Percentiles rank a stretch among this genome's conserved stretches.
Evolutionary conservation across 345 rosid species (phyloP).

Genomic region (Excoecaria cochinchinensis): DNA sequence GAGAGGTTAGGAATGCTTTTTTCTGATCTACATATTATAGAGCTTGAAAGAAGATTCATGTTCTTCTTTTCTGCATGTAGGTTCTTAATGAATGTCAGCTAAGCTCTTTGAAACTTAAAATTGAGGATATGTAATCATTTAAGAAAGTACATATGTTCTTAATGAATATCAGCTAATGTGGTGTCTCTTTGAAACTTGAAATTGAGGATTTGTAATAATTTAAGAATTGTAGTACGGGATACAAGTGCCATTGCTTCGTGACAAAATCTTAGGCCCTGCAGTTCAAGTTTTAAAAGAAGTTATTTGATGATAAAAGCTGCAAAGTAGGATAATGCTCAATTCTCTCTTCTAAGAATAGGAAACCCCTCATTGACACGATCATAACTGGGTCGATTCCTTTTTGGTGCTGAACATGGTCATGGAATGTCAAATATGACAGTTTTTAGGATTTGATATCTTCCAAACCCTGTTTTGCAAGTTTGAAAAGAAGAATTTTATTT

Average conservation of each 20-base stretch:
- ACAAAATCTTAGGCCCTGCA: not conserved
- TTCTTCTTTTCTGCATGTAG: not conserved
- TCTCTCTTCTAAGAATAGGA: not conserved
- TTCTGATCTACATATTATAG: not conserved
- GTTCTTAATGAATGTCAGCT: not conserved
- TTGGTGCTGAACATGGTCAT: not conserved
- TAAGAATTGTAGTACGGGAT: not conserved
- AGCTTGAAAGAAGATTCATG: not conserved
- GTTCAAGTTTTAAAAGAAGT: not conserved
- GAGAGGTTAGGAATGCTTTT: conserved; percentile 62
- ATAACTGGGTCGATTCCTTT: not conserved
- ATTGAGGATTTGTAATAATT: not conserved
- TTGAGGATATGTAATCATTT: not conserved
- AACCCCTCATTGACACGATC: not conserved
- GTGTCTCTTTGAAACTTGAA: not conserved
- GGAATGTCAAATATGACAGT: not conserved
- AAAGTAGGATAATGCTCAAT: not conserved
- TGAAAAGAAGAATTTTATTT: not conserved
- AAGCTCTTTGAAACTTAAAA: not conserved
- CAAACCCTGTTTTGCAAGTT: too few species aligned
- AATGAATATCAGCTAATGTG: not conserved
- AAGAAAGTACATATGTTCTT: not conserved
- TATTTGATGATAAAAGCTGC: conserved; percentile 1
- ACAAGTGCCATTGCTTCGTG: not conserved
- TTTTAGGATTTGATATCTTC: not conserved